Conservation (phyloP, 176 grass and related monocot species). For the Aechmea fasciata region DNA sequence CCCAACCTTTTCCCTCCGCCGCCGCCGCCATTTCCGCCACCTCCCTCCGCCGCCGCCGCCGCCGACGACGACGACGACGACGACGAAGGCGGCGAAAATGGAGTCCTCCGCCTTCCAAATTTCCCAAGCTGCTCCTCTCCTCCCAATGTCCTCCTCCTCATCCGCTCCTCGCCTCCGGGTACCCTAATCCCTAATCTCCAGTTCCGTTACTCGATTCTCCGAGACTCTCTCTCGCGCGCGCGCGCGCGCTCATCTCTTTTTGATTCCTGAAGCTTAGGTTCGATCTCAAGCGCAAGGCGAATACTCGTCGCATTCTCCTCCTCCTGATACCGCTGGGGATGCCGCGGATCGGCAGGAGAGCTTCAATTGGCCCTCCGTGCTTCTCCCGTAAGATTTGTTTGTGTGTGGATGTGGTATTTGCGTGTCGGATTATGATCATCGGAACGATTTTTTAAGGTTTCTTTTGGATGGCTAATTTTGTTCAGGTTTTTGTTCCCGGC, state of each 20-base stretch:
- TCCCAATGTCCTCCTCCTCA: constrained; percentile 17
- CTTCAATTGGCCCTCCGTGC: constrained; percentile 46
- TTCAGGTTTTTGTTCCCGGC: constrained; percentile 90
- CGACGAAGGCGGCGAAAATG: no score
- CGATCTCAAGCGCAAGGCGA: constrained; percentile 31
- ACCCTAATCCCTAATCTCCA: constrained; percentile 6
- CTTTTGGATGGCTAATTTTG: neutral
- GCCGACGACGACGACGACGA: no score
- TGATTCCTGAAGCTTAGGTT: constrained; percentile 32
- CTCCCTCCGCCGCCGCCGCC: neutral
- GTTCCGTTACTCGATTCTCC: constrained; percentile 20
- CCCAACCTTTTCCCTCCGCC: neutral
- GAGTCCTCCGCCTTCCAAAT: constrained; percentile 11
- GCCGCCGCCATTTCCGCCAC: neutral
- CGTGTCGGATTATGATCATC: no score
- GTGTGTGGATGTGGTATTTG: neutral
- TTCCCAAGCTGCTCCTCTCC: constrained; percentile 21
- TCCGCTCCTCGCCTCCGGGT: constrained; percentile 30
- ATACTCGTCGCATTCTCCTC: constrained; percentile 9
- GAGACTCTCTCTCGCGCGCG: constrained; percentile 12
- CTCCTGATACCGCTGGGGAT: neutral
- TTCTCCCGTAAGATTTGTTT: constrained; percentile 53
- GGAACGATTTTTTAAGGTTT: neutral
- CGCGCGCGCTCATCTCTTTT: neutral
- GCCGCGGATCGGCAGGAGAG: constrained; percentile 7